Conservation (phyloP, 257 asterid species). For the Petunia secreta region DNA sequence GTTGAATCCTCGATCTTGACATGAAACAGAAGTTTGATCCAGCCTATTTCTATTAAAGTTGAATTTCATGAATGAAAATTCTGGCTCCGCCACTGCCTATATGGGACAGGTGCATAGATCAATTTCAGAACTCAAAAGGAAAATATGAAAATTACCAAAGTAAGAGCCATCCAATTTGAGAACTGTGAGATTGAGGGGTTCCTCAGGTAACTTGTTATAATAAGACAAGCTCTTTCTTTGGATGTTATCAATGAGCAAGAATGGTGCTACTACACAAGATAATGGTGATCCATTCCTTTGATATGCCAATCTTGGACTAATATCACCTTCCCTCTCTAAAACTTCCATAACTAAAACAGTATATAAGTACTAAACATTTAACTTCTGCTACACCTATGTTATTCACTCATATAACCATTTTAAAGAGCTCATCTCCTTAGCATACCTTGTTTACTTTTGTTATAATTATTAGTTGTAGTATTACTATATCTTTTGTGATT, state of each 20-base stretch:
- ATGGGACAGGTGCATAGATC: no score
- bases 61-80: no score
- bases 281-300: conserved; percentile 36
- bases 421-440: neutral
- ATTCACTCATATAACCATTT: neutral
- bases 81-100: no score
- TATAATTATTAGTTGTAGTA: neutral
- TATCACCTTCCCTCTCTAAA: conserved; percentile 24
- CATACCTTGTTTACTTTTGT: neutral
- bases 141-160: conserved; percentile 50
- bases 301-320: conserved; percentile 28
- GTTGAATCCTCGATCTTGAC: no score
- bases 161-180: conserved; percentile 81
- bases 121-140: neutral
- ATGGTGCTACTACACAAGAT: conserved; percentile 22
- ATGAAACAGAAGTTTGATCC: no score
- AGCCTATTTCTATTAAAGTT: no score
- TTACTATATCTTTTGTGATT: conserved; percentile 14
- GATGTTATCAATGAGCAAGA: conserved; percentile 23
- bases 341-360: conserved; percentile 22
- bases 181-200: conserved; percentile 60
- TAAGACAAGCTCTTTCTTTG: conserved; percentile 48
- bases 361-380: neutral
- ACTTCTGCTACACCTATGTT: neutral
- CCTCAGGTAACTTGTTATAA: conserved; percentile 58